Conservation (phyloP, 169 alveolate species). For the Cryptosporidium tyzzeri region DNA sequence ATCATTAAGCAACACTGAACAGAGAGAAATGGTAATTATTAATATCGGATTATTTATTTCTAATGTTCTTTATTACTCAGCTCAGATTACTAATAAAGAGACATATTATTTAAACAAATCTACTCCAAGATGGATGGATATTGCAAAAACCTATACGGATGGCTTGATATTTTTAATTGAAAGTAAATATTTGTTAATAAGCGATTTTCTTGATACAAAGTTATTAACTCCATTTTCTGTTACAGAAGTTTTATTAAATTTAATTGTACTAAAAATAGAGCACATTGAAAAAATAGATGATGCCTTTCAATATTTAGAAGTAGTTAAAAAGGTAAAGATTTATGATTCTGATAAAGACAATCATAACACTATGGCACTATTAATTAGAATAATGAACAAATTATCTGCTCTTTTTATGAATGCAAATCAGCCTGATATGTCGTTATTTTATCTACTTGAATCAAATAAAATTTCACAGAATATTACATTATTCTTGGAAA, state of each 20-base stretch:
- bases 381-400: slow-evolving; percentile 17
- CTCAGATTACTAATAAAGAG: neutral
- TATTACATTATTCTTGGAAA: neutral
- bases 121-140: neutral
- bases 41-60: slow-evolving; percentile 46
- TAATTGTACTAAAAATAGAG: slow-evolving; percentile 11
- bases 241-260: neutral
- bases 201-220: slow-evolving; percentile 3
- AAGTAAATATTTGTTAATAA: slow-evolving; percentile 24
- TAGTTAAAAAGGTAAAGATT: neutral
- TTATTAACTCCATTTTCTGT: neutral
- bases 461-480: slow-evolving; percentile 13
- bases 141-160: slow-evolving; percentile 30
- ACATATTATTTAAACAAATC: neutral
- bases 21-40: neutral
- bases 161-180: slow-evolving; percentile 21
- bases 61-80: slow-evolving; percentile 8
- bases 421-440: slow-evolving; percentile 24
- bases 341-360: neutral
- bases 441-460: slow-evolving; percentile 40
- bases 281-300: neutral
- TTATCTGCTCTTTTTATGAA: slow-evolving; percentile 12
- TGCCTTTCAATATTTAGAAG: neutral
- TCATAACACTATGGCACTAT: neutral
- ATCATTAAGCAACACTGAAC: neutral